phyloP scores from a whole-genome alignment of 1,139 yeast genomes.

The Protomyces lactucae-debilis region DNA sequence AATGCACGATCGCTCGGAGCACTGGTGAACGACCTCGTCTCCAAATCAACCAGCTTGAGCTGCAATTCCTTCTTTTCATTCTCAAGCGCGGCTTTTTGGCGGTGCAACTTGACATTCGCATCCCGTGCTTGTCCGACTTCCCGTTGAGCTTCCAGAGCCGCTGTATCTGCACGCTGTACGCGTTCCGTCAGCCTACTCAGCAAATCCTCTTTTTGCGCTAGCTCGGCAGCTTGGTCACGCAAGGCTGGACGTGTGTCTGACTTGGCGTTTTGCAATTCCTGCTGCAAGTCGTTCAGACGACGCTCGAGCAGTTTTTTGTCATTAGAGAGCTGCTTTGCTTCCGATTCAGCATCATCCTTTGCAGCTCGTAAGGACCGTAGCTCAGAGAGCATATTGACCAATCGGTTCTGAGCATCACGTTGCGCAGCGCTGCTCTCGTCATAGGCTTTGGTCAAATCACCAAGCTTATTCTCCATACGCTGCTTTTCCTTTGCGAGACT shows the following conservation, averaged over 20 bases:
- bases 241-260: slow-evolving; percentile 12
- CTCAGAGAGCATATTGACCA: slow-evolving; percentile 39
- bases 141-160: slow-evolving; percentile 30
- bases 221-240: neutral
- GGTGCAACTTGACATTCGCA: slow-evolving; percentile 35
- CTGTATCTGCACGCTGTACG: slow-evolving; percentile 29
- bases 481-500: slow-evolving; percentile 45
- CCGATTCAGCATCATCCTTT: slow-evolving; percentile 36
- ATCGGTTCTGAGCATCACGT: slow-evolving; percentile 41
- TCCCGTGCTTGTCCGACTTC: slow-evolving; percentile 37
- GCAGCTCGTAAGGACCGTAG: slow-evolving; percentile 36
- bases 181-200: slow-evolving; percentile 29
- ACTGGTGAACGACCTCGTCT: slow-evolving; percentile 32
- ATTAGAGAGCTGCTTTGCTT: slow-evolving; percentile 40
- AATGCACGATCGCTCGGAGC: slow-evolving; percentile 18
- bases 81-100: slow-evolving; percentile 35
- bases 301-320: slow-evolving; percentile 42
- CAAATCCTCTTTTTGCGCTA: slow-evolving; percentile 26
- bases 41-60: slow-evolving; percentile 38
- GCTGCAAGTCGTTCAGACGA: slow-evolving; percentile 38
- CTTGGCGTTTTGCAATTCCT: slow-evolving; percentile 35
- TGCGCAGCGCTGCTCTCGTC: slow-evolving; percentile 43
- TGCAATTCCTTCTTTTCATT: slow-evolving; percentile 38
- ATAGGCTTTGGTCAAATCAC: slow-evolving; percentile 50
- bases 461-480: slow-evolving; percentile 52